Evolutionary conservation across 2,329 filamentous ascomycete genomes (phyloP).

Genomic region (Monilinia polystroma): DNA sequence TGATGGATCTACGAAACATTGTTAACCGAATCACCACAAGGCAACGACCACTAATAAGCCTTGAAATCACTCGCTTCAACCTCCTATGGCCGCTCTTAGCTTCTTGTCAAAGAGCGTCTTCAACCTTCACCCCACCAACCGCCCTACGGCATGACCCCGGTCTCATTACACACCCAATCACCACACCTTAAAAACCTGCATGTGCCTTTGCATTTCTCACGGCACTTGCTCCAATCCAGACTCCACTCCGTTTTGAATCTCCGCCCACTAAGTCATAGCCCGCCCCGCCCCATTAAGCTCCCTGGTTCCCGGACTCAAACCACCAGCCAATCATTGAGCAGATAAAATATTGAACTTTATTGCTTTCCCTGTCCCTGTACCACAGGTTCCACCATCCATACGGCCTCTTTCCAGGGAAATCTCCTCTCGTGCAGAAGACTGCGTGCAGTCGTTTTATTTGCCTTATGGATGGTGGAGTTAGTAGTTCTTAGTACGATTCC

Average conservation of each 20-base stretch:
- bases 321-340: constrained; percentile 1
- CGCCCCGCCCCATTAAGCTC: constrained; percentile 12
- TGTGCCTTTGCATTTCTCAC: constrained; percentile 12
- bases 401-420: constrained; percentile 1
- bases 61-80: constrained; percentile 9
- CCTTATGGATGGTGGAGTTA: constrained; percentile 16
- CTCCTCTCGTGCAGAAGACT: constrained; percentile 6
- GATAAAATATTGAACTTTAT: constrained; percentile 1
- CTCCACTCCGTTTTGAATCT: neutral
- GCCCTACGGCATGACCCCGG: constrained; percentile 22
- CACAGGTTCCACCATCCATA: neutral
- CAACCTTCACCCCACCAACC: constrained; percentile 3
- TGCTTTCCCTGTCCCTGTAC: neutral
- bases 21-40: neutral
- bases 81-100: constrained; percentile 16
- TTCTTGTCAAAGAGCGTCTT: constrained; percentile 1
- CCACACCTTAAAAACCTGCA: neutral
- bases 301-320: neutral
- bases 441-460: constrained; percentile 6
- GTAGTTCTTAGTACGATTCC: constrained; percentile 8
- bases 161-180: constrained; percentile 22
- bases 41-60: neutral
- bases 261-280: neutral
- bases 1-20: constrained; percentile 1
- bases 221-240: constrained; percentile 6